These are phyloP conservation scores for Ochetophila trinervis DNA, from an alignment of 306 rosid genomes.

Conservation along the genomic window DNA sequence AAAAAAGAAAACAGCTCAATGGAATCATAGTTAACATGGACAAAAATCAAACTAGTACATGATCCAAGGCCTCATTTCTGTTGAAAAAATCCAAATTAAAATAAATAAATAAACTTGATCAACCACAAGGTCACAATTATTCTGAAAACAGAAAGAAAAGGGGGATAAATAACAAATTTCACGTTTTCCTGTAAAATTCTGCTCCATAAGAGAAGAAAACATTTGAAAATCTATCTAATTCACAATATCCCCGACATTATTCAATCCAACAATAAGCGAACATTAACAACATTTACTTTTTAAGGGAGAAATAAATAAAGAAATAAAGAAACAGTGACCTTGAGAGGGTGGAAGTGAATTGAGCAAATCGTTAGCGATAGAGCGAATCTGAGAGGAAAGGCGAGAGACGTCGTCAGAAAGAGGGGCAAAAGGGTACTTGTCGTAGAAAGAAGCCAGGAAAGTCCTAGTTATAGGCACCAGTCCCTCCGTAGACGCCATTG, in stretches of 20 bases:
- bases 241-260: too few species aligned
- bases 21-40: neutral
- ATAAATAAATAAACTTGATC: neutral
- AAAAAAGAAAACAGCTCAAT: conserved; percentile 1
- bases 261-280: too few species aligned
- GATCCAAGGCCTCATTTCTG: neutral
- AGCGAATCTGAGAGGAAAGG: conserved; percentile 66
- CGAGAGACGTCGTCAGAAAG: conserved; percentile 61
- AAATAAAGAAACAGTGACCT: conserved; percentile 34
- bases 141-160: too few species aligned
- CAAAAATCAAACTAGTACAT: neutral
- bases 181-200: too few species aligned
- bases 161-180: too few species aligned
- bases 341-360: conserved; percentile 39
- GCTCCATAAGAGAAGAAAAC: too few species aligned
- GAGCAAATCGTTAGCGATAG: conserved; percentile 47
- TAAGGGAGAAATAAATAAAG: neutral
- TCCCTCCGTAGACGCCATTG: conserved; percentile 88
- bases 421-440: conserved; percentile 63
- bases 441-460: conserved; percentile 76
- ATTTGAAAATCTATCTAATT: too few species aligned
- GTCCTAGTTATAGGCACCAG: conserved; percentile 80
- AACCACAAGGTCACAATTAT: too few species aligned
- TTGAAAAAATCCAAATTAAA: neutral
- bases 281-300: neutral